Evolutionary conservation across 768 basidiomycete genomes (phyloP).

Genomic region (Neoboletus brunneissimus): DNA sequence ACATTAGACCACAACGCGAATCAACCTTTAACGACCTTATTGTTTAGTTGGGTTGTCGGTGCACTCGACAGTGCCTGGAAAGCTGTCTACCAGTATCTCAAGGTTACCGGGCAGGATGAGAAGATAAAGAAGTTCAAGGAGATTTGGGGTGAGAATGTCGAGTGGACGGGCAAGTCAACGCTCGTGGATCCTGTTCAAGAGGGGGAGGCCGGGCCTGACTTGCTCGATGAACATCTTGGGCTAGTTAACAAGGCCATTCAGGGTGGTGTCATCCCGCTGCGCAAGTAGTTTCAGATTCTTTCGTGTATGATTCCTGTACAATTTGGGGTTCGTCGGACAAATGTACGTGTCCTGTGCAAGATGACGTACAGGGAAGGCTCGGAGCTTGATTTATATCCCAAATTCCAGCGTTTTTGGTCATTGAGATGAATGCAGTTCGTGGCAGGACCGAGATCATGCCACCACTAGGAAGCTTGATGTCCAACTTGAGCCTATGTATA

Average conservation of each 20-base stretch:
- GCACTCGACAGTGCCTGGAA: slow-evolving; percentile 39
- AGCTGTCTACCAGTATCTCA: slow-evolving; percentile 30
- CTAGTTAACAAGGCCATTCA: neutral
- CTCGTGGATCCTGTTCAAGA: neutral
- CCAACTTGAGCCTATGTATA: no score
- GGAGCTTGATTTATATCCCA: no score
- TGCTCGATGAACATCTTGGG: slow-evolving; percentile 10
- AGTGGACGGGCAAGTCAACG: slow-evolving; percentile 21
- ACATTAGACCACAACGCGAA: slow-evolving; percentile 1
- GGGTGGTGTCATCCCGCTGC: slow-evolving; percentile 1
- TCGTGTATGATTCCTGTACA: neutral
- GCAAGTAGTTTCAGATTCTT: neutral
- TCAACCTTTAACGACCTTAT: neutral
- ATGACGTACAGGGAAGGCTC: no score
- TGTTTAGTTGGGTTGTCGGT: slow-evolving; percentile 38
- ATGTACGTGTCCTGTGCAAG: no score
- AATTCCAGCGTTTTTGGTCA: no score
- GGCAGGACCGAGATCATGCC: no score
- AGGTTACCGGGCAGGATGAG: slow-evolving; percentile 7
- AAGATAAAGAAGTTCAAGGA: slow-evolving; percentile 19
- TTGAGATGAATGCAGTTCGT: no score
- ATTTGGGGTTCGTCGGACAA: no score
- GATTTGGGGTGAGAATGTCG: slow-evolving; percentile 32
- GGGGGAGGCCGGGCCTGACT: neutral
- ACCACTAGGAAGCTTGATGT: no score